These are phyloP conservation scores for Dovyalis caffra DNA, from an alignment of 345 rosid genomes.

Conservation along the genomic window DNA sequence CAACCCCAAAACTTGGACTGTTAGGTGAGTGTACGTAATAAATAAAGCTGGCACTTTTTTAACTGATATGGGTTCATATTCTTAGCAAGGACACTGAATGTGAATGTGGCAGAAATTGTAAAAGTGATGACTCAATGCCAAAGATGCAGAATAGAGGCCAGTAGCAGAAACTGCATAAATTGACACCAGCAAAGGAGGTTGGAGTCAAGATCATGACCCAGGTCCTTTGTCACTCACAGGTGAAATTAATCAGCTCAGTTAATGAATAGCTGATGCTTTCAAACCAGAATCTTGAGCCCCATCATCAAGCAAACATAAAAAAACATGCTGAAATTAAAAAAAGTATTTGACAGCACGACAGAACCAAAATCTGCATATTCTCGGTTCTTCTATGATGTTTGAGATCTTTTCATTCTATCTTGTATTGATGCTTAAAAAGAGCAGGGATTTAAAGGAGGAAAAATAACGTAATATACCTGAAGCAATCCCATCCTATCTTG, in stretches of 20 bases:
- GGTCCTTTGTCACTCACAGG: background rate
- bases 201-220: background rate
- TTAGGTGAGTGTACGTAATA: no score
- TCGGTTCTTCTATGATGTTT: no score
- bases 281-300: background rate
- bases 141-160: background rate
- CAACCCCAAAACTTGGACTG: no score
- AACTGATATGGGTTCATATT: no score
- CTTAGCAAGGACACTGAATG: no score
- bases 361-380: background rate
- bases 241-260: background rate
- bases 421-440: constrained; percentile 1
- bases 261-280: background rate
- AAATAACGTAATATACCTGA: constrained; percentile 51
- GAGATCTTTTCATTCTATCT: no score
- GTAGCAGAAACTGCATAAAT: background rate
- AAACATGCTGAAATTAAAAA: background rate
- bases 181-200: background rate
- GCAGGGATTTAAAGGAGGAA: constrained; percentile 14
- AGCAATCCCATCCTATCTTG: constrained; percentile 98
- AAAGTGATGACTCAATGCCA: background rate
- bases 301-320: constrained; percentile 3
- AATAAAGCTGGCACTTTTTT: no score
- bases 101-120: background rate
- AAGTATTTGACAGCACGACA: background rate